phyloP scores from a whole-genome alignment of 1,284 basidiomycete species.

The Omphalotus olearius region DNA sequence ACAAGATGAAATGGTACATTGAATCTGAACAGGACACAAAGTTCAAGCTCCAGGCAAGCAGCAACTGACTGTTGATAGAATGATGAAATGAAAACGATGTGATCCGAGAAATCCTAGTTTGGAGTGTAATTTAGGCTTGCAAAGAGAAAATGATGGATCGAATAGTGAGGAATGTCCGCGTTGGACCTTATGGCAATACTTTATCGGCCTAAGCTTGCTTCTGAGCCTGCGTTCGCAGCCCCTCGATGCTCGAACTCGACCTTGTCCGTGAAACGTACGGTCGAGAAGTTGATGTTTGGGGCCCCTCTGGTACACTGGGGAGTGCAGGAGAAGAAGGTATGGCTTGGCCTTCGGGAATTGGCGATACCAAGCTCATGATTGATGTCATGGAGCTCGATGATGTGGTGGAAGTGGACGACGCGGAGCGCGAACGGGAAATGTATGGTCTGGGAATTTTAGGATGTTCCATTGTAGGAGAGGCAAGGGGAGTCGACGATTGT shows the following conservation, averaged over 20 bases:
- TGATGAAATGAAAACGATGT: too few species aligned
- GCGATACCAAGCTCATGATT: conserved; percentile 1
- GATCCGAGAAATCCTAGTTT: too few species aligned
- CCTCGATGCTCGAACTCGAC: conserved; percentile 3
- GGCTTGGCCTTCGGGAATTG: not conserved
- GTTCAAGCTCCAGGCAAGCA: too few species aligned
- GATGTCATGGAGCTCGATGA: not conserved
- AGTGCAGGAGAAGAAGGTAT: not conserved
- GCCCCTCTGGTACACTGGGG: not conserved
- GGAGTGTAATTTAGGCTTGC: too few species aligned
- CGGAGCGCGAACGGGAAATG: not conserved
- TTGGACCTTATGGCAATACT: too few species aligned
- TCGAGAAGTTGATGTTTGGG: not conserved
- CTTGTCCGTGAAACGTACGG: conserved; percentile 1
- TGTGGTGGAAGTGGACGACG: not conserved
- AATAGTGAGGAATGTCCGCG: too few species aligned
- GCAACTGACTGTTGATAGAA: too few species aligned
- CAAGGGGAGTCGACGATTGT: not conserved
- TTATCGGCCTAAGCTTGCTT: too few species aligned
- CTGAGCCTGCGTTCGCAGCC: too few species aligned
- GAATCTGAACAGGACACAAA: too few species aligned
- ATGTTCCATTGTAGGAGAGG: not conserved
- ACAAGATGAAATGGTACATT: too few species aligned
- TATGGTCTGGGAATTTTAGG: not conserved
- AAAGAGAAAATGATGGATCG: too few species aligned